Evolutionary conservation across 306 rosid genomes (phyloP).

Genomic region (Prosopis cineraria): DNA sequence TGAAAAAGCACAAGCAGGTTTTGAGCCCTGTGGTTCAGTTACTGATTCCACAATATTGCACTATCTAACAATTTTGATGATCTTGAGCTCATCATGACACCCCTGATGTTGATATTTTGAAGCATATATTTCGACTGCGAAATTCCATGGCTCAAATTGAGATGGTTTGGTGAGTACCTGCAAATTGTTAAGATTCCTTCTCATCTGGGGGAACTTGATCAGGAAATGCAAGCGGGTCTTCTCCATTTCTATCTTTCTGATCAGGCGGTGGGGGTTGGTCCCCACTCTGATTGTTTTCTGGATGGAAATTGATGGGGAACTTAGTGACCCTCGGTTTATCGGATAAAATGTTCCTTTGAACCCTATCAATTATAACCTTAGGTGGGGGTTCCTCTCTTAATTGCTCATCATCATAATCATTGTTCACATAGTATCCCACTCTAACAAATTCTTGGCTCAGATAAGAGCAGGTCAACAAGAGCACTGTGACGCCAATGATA

Average conservation of each 20-base stretch:
- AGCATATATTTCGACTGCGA: conserved; percentile 32
- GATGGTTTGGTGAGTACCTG: conserved; percentile 28
- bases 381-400: conserved; percentile 92
- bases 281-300: conserved; percentile 57
- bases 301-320: conserved; percentile 73
- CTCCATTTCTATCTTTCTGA: conserved; percentile 34
- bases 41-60: conserved; percentile 31
- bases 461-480: conserved; percentile 82
- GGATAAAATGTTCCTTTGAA: conserved; percentile 86
- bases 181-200: conserved; percentile 45
- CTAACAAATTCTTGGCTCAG: conserved; percentile 86
- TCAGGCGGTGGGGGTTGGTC: conserved; percentile 54
- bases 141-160: conserved; percentile 26
- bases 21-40: conserved; percentile 28
- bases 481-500: conserved; percentile 85
- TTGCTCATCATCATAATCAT: conserved; percentile 90
- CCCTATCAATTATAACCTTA: conserved; percentile 70
- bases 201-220: conserved; percentile 45
- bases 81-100: neutral
- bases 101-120: conserved; percentile 28
- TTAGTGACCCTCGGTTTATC: conserved; percentile 94
- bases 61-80: conserved; percentile 12
- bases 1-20: conserved; percentile 30
- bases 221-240: conserved; percentile 38
- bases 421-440: conserved; percentile 95